Base-by-base conservation (phyloP, 2,329 filamentous ascomycete species). In the Xylariaceae sp. region DNA sequence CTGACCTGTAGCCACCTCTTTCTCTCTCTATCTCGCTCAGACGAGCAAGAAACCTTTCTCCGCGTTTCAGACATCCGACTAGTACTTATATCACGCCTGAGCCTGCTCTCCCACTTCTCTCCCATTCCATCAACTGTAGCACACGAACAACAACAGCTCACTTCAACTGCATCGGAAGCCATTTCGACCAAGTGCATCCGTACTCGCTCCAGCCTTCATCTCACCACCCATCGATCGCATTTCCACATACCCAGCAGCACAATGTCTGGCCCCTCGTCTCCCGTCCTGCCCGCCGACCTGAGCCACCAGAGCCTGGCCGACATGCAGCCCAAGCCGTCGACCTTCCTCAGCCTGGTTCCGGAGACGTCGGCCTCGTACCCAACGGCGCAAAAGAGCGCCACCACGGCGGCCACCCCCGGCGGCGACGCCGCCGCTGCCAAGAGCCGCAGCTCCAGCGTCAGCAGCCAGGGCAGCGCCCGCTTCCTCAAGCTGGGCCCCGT, bases 401-500 rank as follows among this genome's bases (percentile, higher is more conserved):
- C 53, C 38, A 47, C 55, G 43, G 56, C 58, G 39, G 48, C 55
- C n/a, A n/a, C n/a, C n/a, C 34, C 42, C 14, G 2, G 5, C 4
- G 35, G 46, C 23, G 35, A 8, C 21, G n/a, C n/a, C n/a, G 44
- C 47, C 14, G 2, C 10, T 6, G 37, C 49, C 28, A 35, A 56
- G 33, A 66, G 72, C 52, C 72, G 75, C 55, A 70, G 66, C 42
- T 74, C 70, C 37, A 73, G 68, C 55, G 54, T 68, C 43, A 72
- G 67, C 63, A 72, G 66, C 53, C 56, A 57, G 42, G 54, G 62
- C 42, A 50, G 51, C 40, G 59, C 62, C 45, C 65, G 67, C 38
- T 72, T 80, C 56, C 68, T 81, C 46, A 79, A 77, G 64, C 72
- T 81, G 37, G 72, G 72, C 16, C 75, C 75, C 21, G 75, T 80